A percentile compares a stretch with the other conserved stretches of the same genome.
Conservation (phyloP, 164 flowering plant genomes). For the Dillenia suffruticosa region DNA sequence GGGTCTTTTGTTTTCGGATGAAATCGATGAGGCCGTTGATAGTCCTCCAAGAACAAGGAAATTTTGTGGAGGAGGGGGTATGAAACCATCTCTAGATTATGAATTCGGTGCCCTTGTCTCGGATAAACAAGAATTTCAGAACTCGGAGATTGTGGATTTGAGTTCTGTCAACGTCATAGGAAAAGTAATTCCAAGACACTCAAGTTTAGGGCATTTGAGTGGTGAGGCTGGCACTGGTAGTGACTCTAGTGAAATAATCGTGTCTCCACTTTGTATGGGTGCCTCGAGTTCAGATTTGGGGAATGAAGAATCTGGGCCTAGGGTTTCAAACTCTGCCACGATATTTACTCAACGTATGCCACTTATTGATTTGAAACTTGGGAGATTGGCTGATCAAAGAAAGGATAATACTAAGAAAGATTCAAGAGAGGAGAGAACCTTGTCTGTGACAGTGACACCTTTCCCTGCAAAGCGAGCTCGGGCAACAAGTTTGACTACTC, state of each 20-base stretch:
- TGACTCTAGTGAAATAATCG: not conserved
- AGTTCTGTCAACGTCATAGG: conserved; percentile 22
- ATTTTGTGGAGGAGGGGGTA: conserved; percentile 31
- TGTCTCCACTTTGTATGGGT: conserved; percentile 14
- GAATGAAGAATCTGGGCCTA: conserved; percentile 37
- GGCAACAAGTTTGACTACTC: conserved; percentile 21
- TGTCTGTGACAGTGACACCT: conserved; percentile 30
- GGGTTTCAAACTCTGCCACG: conserved; percentile 33
- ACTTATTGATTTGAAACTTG: conserved; percentile 58
- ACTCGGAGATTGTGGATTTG: conserved; percentile 27
- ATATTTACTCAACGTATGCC: conserved; percentile 41
- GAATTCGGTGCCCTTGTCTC: conserved; percentile 18
- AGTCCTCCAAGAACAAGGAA: conserved; percentile 26
- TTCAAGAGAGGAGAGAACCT: conserved; percentile 8
- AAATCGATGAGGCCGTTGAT: conserved; percentile 25
- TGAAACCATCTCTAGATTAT: conserved; percentile 23
- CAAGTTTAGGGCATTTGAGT: conserved; percentile 14
- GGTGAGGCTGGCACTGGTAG: conserved; percentile 22
- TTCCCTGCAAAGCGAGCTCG: conserved; percentile 43
- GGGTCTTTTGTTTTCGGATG: conserved; percentile 35
- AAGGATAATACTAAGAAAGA: conserved; percentile 22
- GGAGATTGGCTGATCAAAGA: conserved; percentile 41
- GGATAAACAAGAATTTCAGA: conserved; percentile 20
- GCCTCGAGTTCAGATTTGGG: conserved; percentile 16
- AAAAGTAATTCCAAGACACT: conserved; percentile 16